Conservation (phyloP, 163 green algal genomes). For the Prototheca wickerhamii region DNA sequence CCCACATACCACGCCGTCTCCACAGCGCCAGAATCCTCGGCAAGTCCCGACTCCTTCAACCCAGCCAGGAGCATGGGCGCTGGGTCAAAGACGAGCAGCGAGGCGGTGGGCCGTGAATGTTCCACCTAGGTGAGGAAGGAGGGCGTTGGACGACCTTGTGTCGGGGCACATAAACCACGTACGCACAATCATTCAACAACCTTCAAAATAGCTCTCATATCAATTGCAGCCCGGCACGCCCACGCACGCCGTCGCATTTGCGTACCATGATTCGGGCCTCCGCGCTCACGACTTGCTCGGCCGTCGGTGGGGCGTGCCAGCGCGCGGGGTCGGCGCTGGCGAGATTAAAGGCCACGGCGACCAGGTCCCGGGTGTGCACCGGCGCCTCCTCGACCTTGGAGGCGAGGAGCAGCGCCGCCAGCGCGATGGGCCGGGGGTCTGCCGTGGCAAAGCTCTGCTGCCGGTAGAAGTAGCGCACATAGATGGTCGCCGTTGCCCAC, state of each 20-base stretch:
- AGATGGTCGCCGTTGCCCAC: conserved; percentile 46
- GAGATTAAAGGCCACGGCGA: neutral
- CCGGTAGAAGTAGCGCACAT: conserved; percentile 57
- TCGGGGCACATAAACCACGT: no score
- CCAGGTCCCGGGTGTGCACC: neutral
- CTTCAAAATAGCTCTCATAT: no score
- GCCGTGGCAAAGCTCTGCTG: conserved; percentile 39
- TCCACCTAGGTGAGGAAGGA: no score
- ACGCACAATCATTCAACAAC: no score
- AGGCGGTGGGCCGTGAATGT: no score
- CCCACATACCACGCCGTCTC: neutral
- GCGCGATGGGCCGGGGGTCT: conserved; percentile 56
- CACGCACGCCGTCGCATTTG: neutral
- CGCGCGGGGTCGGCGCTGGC: neutral
- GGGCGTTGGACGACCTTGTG: no score
- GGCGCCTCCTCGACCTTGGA: conserved; percentile 36
- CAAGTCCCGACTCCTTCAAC: neutral
- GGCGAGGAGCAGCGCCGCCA: conserved; percentile 66
- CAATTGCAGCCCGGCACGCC: no score
- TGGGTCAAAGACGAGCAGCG: neutral
- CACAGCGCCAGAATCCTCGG: neutral
- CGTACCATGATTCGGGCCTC: neutral
- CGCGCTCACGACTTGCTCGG: neutral
- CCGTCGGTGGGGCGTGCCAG: neutral
- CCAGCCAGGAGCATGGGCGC: neutral